Base-by-base conservation (phyloP, 371 early-diverging fungal genomes). In the Apophysomyces elegans region DNA sequence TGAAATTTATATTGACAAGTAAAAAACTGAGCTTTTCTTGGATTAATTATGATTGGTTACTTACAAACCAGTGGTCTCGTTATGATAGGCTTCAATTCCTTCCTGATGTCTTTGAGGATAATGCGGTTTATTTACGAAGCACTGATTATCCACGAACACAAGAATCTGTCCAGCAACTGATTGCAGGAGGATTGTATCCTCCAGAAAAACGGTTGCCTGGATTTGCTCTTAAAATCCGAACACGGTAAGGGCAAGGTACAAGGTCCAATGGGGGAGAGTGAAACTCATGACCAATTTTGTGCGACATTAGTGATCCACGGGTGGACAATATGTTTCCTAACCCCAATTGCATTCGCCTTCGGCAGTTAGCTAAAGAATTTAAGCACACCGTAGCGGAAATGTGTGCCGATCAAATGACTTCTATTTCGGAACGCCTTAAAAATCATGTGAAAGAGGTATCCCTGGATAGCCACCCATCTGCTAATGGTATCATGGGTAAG, bases 71-170 rank as follows among this genome's bases (percentile, higher is more conserved):
- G 3, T 26, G 32, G 32, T 26, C 32, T 26, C 32, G 32, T 26
- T 26, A 26, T 26, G 32, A 26, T 63, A 80, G 80, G 56, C 68
- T 80, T 11, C 64, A 80, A 12, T 83, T 74, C 61, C 64, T 83
- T 38, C 80, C 83, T 8, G 79, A 78, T 37, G 54, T 65, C 0
- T 76, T 74, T 59, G 77, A 83, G 59, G 72, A 73, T n/a, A 61
- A 75, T 13, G 50, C 71, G 0, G 66, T 90, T 16, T 88, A 87
- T 60, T 73, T 94, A 50, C 84, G 93, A 58, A 83, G 85, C 58
- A 87, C 89, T 7, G 89, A 87, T 56, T 93, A 88, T 68, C 70
- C 84, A 5, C 86, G 94, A 56, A 86, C 94, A 5, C 81, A 90
- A 63, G 93, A 93, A 60, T 89, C 89, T 26, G 81, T 92, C 32